Percentiles rank a stretch among this genome's conserved stretches.
Evolutionary conservation across 31 red algal species (phyloP).

Genomic region (Bonnemaisonia californica): DNA sequence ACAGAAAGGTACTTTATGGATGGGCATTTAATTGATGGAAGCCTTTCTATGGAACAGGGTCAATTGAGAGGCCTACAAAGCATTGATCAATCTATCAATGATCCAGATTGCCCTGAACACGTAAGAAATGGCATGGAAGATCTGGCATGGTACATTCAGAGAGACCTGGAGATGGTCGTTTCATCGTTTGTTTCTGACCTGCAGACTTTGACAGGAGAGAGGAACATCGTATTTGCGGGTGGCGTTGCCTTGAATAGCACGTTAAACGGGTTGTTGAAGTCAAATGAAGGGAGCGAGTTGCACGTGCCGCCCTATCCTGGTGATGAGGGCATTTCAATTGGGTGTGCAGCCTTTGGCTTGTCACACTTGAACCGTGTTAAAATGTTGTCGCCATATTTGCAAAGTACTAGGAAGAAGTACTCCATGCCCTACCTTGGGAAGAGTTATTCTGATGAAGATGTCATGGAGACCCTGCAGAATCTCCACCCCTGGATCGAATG

Average conservation of each 20-base stretch:
- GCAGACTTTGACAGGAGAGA: slow-evolving; percentile 27
- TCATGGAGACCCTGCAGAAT: slow-evolving; percentile 16
- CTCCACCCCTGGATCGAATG: slow-evolving; percentile 38
- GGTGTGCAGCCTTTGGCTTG: slow-evolving; percentile 76
- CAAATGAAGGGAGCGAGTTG: slow-evolving; percentile 28
- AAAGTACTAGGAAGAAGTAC: background rate
- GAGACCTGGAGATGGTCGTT: slow-evolving; percentile 63
- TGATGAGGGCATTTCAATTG: slow-evolving; percentile 93
- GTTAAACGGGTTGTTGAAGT: slow-evolving; percentile 56
- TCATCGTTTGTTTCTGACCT: slow-evolving; percentile 53
- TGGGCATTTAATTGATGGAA: slow-evolving; percentile 71
- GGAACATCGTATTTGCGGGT: slow-evolving; percentile 69
- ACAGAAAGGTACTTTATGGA: slow-evolving; percentile 48
- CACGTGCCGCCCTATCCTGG: slow-evolving; percentile 83
- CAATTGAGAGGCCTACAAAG: slow-evolving; percentile 44
- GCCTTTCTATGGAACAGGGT: slow-evolving; percentile 45
- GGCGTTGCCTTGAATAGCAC: slow-evolving; percentile 85
- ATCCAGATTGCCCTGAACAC: slow-evolving; percentile 11
- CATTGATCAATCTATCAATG: slow-evolving; percentile 30
- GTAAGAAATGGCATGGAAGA: slow-evolving; percentile 22
- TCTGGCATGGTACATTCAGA: slow-evolving; percentile 63
- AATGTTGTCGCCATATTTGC: background rate
- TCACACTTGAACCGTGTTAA: background rate
- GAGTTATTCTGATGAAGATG: slow-evolving; percentile 30
- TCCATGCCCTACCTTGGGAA: slow-evolving; percentile 48